These are phyloP conservation scores for Psilocybe azurescens DNA, from an alignment of 768 basidiomycete species.

Conservation along the genomic window DNA sequence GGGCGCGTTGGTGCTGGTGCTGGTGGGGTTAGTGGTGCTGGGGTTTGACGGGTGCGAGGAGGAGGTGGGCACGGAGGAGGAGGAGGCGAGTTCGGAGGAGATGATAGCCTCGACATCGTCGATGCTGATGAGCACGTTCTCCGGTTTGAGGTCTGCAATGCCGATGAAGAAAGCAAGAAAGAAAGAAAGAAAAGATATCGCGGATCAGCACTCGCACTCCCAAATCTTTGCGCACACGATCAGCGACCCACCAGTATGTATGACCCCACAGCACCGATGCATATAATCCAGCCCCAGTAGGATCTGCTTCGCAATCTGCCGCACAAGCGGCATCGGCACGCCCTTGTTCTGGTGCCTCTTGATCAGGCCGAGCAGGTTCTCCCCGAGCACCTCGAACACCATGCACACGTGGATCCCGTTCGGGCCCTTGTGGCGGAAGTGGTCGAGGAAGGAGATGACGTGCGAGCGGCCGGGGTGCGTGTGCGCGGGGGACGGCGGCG, in stretches of 20 bases:
- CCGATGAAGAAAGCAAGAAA: not conserved
- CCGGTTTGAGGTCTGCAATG: slow-evolving; percentile 86
- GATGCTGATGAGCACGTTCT: slow-evolving; percentile 96
- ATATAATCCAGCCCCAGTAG: slow-evolving; percentile 96
- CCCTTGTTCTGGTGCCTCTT: slow-evolving; percentile 99
- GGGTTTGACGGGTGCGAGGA: slow-evolving; percentile 48
- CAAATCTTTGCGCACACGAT: not conserved
- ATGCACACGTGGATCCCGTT: slow-evolving; percentile 99
- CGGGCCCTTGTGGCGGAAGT: slow-evolving; percentile 95
- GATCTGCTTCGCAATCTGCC: slow-evolving; percentile 97
- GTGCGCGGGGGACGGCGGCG: slow-evolving; percentile 59
- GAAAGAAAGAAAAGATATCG: not conserved
- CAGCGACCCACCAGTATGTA: slow-evolving; percentile 76
- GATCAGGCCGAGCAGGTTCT: slow-evolving; percentile 95
- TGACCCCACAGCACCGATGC: slow-evolving; percentile 96
- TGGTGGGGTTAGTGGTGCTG: not conserved
- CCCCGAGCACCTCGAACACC: slow-evolving; percentile 98
- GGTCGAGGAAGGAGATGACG: slow-evolving; percentile 97
- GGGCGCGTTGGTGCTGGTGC: slow-evolving; percentile 20
- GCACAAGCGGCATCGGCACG: slow-evolving; percentile 90
- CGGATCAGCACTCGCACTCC: too few species aligned
- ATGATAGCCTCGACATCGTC: slow-evolving; percentile 97
- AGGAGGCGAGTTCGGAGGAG: slow-evolving; percentile 70
- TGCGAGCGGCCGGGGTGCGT: slow-evolving; percentile 91
- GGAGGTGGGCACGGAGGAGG: slow-evolving; percentile 69